These are phyloP conservation scores for Wallacemonas collosoma DNA, from an alignment of 208 protist species.

Conservation along the genomic window DNA sequence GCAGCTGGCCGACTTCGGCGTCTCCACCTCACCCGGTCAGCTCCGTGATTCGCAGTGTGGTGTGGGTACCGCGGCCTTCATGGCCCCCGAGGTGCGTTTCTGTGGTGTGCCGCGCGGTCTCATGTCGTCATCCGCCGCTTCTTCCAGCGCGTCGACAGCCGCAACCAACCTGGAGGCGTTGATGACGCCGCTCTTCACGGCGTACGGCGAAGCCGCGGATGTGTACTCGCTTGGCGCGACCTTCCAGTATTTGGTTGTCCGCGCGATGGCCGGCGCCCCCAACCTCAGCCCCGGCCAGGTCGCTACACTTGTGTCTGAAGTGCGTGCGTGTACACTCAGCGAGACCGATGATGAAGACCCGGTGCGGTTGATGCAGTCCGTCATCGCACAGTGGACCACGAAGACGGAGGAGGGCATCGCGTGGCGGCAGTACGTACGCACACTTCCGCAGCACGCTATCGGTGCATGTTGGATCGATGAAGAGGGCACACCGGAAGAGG, in stretches of 20 bases:
- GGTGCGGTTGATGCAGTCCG: not conserved
- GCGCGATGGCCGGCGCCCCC: slow-evolving; percentile 16
- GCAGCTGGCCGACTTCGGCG: slow-evolving; percentile 41
- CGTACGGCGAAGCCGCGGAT: slow-evolving; percentile 25
- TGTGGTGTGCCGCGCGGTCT: slow-evolving; percentile 4
- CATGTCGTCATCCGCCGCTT: not conserved
- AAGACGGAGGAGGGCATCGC: not conserved
- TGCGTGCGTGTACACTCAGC: not conserved
- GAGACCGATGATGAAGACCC: not conserved
- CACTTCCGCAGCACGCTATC: slow-evolving; percentile 15
- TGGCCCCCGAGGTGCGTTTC: slow-evolving; percentile 32
- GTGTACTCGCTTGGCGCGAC: slow-evolving; percentile 43
- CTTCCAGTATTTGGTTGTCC: slow-evolving; percentile 25
- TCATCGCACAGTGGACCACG: not conserved
- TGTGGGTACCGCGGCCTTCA: slow-evolving; percentile 30
- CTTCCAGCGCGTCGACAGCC: no score
- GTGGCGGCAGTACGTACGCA: not conserved
- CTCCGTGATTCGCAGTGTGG: slow-evolving; percentile 13
- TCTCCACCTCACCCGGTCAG: slow-evolving; percentile 21
- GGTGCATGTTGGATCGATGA: slow-evolving; percentile 35
- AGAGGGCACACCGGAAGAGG: not conserved
- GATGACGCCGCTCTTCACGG: slow-evolving; percentile 7
- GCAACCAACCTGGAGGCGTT: not conserved
- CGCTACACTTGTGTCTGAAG: not conserved
- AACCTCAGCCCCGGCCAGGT: not conserved